These are phyloP conservation scores for Rehmannia glutinosa DNA, from an alignment of 257 asterid species.

Conservation along the genomic window DNA sequence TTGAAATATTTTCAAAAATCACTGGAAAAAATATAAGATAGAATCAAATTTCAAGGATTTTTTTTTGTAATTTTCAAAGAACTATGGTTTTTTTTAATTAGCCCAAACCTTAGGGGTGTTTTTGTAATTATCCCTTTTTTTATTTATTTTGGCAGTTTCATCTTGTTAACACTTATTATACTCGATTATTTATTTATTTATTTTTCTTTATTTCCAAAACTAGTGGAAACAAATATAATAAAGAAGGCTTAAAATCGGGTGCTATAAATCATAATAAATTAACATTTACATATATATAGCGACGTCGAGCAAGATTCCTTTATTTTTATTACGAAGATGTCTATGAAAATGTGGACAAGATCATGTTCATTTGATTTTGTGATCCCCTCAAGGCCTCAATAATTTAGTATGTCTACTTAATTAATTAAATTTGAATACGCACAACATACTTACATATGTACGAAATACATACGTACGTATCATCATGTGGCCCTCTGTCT, in stretches of 20 bases:
- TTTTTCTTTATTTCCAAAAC: too few relatives aligned
- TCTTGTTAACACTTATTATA: too few relatives aligned
- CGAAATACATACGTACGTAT: slow-evolving; percentile 13
- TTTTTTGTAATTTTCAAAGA: too few relatives aligned
- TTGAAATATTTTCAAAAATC: too few relatives aligned
- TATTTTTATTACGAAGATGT: slow-evolving; percentile 18
- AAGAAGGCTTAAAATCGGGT: not conserved
- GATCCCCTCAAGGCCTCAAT: slow-evolving; percentile 16
- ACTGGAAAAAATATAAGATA: too few relatives aligned
- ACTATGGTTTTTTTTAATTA: too few relatives aligned
- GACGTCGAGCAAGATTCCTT: not conserved
- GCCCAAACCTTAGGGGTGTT: too few relatives aligned
- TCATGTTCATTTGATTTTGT: slow-evolving; percentile 25
- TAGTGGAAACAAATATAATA: not conserved
- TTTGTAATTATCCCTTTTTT: too few relatives aligned
- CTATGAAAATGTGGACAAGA: slow-evolving; percentile 25
- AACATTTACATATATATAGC: not conserved
- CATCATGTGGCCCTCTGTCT: slow-evolving; percentile 7
- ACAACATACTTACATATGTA: not conserved
- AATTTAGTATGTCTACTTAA: slow-evolving; percentile 3
- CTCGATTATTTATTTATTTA: too few relatives aligned
- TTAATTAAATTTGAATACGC: not conserved
- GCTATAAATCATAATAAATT: not conserved
- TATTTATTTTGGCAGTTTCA: too few relatives aligned
- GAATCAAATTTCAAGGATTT: too few relatives aligned